phyloP scores from a whole-genome alignment of 2,329 filamentous ascomycete species.

The Monosporascus cannonballus region DNA sequence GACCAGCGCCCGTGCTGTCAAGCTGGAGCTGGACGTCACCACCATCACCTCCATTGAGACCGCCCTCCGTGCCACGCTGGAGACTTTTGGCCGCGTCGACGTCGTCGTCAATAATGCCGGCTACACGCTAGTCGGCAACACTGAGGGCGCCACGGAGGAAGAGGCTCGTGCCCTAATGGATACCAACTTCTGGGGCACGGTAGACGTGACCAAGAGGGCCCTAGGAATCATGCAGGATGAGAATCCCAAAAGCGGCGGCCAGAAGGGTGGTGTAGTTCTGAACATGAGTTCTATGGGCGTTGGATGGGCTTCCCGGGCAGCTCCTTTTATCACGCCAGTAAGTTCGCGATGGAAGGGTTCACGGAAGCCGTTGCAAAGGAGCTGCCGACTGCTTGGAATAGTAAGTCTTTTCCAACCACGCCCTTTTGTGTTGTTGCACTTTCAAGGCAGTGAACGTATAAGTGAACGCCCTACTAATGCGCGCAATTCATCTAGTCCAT shows the following conservation, averaged over 20 bases:
- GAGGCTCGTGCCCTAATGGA: slow-evolving; percentile 31
- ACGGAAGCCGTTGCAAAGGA: slow-evolving; percentile 40
- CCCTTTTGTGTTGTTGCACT: too few species aligned
- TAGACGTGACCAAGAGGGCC: slow-evolving; percentile 30
- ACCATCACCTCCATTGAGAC: slow-evolving; percentile 28
- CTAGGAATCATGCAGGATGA: slow-evolving; percentile 32
- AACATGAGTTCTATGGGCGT: slow-evolving; percentile 49
- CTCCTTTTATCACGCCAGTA: slow-evolving; percentile 34
- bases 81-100: slow-evolving; percentile 29
- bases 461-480: not conserved
- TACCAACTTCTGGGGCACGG: slow-evolving; percentile 38
- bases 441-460: too few species aligned
- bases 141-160: slow-evolving; percentile 25
- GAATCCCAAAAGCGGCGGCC: slow-evolving; percentile 21
- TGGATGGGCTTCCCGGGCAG: slow-evolving; percentile 27
- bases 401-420: slow-evolving; percentile 20
- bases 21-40: slow-evolving; percentile 42
- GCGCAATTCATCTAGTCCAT: slow-evolving; percentile 24
- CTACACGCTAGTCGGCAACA: slow-evolving; percentile 23
- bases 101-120: slow-evolving; percentile 29
- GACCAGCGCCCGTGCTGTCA: slow-evolving; percentile 30
- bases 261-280: slow-evolving; percentile 43
- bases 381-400: slow-evolving; percentile 35
- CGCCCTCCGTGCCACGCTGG: slow-evolving; percentile 27
- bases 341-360: slow-evolving; percentile 41